Evolutionary conservation across 768 basidiomycete species (phyloP), one percentile per base, ranked within the genome.

Genomic region (Boletus sp.): DNA sequence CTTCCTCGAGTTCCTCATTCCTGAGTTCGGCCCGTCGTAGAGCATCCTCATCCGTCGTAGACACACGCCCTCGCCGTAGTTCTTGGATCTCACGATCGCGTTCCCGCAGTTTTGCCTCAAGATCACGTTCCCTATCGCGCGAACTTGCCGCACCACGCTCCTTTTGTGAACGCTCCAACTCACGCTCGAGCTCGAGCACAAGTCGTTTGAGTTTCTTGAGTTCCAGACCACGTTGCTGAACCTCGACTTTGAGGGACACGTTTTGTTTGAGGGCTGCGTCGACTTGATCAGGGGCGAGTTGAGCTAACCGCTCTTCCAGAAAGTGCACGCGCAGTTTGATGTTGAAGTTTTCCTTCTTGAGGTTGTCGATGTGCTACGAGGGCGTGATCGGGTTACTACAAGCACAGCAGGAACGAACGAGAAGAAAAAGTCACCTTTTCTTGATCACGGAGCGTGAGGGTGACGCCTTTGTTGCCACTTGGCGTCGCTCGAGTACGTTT

Each of bases 281-380:
- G 70, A 95, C 90, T 67, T 97, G 90, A 70, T 96, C 94, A 0
- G 94, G 93, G 0, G 91, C 90, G 47, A 94, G 84, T 64, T 92
- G 86, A 2, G 89, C 89, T 15, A 99, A 82, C 45, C 92, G 87
- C 66, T 98, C 94, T 72, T 98, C 92, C 42, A 97, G 83, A 70
- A 97, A 96, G 68, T 97, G 94, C 4, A 98, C 91, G 56, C 94
- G 91, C 50, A 98, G 83, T 72, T 98, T 97, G 69, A 99, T 87
- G 67, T 88, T 89, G 72, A 98, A 98, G 78, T 96, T 96, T 71
- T 98, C 95, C 71, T 95, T 97, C 77, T 96, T 94, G 66, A 94
- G 83, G 59, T 86, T 86, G 74, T 98, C 94, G 68, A 97, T 92
- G 71, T 95, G 91, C 95, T 98, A 66, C n/a, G 29, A 10, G 40